These are phyloP conservation scores for Porcisia deanei DNA, from an alignment of 208 protist genomes.

Conservation along the genomic window DNA sequence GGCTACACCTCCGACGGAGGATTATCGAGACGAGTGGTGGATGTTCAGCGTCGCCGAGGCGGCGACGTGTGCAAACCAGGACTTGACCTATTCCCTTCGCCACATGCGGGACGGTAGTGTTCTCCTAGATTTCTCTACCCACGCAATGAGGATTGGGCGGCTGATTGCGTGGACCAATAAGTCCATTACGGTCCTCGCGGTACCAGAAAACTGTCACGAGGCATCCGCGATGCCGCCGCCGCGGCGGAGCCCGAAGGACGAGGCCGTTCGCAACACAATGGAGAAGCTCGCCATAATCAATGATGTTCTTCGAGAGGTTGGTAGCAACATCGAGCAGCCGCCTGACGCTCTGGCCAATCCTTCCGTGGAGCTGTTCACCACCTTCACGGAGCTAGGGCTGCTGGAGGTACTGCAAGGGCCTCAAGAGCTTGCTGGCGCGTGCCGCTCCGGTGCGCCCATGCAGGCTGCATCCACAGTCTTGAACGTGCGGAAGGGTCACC, in stretches of 20 bases:
- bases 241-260: conserved; percentile 47
- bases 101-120: conserved; percentile 64
- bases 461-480: background rate
- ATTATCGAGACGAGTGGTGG: conserved; percentile 32
- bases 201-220: conserved; percentile 46
- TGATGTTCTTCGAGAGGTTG: conserved; percentile 40
- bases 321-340: conserved; percentile 16
- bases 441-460: background rate
- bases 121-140: conserved; percentile 69
- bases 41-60: conserved; percentile 50
- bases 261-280: conserved; percentile 48
- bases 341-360: conserved; percentile 17
- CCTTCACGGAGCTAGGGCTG: conserved; percentile 63
- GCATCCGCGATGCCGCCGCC: conserved; percentile 46
- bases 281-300: conserved; percentile 64
- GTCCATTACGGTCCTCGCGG: conserved; percentile 54
- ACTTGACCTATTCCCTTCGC: conserved; percentile 67
- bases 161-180: conserved; percentile 64
- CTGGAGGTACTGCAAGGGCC: conserved; percentile 33
- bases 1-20: background rate
- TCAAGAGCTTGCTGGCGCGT: background rate
- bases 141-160: conserved; percentile 47
- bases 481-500: background rate
- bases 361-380: conserved; percentile 54
- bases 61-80: conserved; percentile 56